Base-by-base conservation (phyloP, 495 filamentous ascomycete species). In the Platismatia glauca region DNA sequence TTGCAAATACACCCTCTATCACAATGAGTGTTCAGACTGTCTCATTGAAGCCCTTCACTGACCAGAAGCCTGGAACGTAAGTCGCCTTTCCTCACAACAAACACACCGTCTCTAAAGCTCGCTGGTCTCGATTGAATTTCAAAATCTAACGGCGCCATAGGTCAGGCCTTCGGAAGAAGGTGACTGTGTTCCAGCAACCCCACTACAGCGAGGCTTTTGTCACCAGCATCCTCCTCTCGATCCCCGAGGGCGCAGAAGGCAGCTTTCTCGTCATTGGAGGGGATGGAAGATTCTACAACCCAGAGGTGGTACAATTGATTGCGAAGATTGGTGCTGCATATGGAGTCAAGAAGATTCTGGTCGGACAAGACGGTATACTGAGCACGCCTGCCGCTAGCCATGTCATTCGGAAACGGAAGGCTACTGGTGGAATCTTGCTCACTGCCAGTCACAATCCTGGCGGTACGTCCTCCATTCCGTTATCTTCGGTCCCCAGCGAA, bases 61-160 rank as follows among this genome's bases (percentile, higher is more conserved):
- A 97, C 80, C 94, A 98, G 83, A 97, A 97, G 81, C 94, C 94
- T 62, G 94, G 94, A 84, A 97, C 95, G 94, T 97, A 88, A 75
- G 92, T 88, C 63, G 62, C 35, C 27, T 67, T 46, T 56, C 64
- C 34, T 24, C 33, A 38, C 61, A 63, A 48, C 35, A 48, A 27
- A 61, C 43, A 59, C 60, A 63, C 59, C 64, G 69, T 69, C 62
- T 70, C 62, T 67, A 61, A 65, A 60, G 63, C 71, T 72, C 67
- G 35, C 62, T 59, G 20, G 37, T 58, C 34, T 24, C 60, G 59
- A 58, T 61, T 57, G 27, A 52, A 11, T 55, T 16, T 31, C 8
- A 46, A 27, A 34, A 50, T 22, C 62, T 63, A 62, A 65, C 46
- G 20, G 41, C 52, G 52, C 31, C 66, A 62, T 69, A 97, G 94